These are phyloP conservation scores for Beta macrorhiza DNA, from an alignment of 179 eudicot species.

Conservation along the genomic window DNA sequence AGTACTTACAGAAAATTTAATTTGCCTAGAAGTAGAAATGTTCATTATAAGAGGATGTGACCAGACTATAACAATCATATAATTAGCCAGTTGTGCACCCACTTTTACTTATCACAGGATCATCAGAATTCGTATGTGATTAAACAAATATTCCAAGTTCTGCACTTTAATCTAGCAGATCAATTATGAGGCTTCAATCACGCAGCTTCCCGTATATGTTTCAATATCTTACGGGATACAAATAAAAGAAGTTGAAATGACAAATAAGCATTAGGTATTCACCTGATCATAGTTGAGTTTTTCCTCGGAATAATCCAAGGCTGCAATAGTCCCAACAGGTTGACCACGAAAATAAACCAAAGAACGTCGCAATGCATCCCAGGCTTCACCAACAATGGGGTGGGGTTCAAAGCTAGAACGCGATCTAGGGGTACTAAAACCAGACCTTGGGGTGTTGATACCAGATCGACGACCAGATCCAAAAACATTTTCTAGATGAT, in stretches of 20 bases:
- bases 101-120: neutral
- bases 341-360: constrained; percentile 72
- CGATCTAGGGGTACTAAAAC: constrained; percentile 66
- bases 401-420: constrained; percentile 49
- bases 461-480: constrained; percentile 55
- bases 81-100: neutral
- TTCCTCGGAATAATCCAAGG: constrained; percentile 65
- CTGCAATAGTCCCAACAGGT: constrained; percentile 98
- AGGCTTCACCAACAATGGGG: constrained; percentile 71
- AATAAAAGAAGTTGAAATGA: neutral
- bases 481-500: constrained; percentile 39
- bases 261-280: constrained; percentile 10
- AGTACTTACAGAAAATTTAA: neutral
- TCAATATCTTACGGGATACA: neutral
- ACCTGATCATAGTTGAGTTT: constrained; percentile 93
- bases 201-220: neutral
- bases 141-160: neutral
- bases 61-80: neutral
- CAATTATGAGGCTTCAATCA: neutral
- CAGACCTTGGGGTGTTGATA: constrained; percentile 63
- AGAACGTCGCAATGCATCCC: constrained; percentile 71
- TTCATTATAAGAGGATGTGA: neutral
- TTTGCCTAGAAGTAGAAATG: neutral
- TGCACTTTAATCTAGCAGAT: constrained; percentile 1
- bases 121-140: neutral